Evolutionary conservation across 495 filamentous ascomycete species (phyloP).

Genomic region (Talaromyces nanjingensis): DNA sequence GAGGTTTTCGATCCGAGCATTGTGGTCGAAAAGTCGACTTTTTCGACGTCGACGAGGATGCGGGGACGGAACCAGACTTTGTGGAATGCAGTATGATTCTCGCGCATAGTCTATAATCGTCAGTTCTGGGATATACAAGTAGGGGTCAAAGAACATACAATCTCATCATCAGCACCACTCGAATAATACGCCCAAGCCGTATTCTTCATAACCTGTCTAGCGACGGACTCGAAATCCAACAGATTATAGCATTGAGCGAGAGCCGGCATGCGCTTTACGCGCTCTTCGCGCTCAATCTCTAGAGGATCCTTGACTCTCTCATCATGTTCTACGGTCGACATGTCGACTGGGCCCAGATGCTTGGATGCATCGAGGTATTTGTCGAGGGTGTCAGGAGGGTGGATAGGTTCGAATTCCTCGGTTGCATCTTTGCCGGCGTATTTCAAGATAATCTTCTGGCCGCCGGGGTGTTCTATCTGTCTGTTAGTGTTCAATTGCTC

Average conservation of each 20-base stretch:
- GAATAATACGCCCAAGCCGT: slow-evolving; percentile 96
- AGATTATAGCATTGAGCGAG: slow-evolving; percentile 91
- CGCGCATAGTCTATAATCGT: slow-evolving; percentile 74
- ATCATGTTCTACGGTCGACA: slow-evolving; percentile 72
- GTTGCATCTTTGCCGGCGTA: slow-evolving; percentile 83
- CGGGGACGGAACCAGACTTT: slow-evolving; percentile 95
- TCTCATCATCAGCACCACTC: slow-evolving; percentile 93
- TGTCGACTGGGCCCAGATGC: slow-evolving; percentile 87
- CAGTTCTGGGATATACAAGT: background rate
- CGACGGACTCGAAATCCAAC: slow-evolving; percentile 91
- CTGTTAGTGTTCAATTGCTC: slow-evolving; percentile 1
- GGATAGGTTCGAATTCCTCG: slow-evolving; percentile 85
- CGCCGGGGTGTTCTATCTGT: slow-evolving; percentile 69
- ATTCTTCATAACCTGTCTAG: slow-evolving; percentile 83
- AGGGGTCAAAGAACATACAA: slow-evolving; percentile 50
- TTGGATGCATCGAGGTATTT: slow-evolving; percentile 78
- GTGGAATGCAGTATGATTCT: slow-evolving; percentile 94
- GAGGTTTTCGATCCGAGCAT: slow-evolving; percentile 83
- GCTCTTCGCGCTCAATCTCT: slow-evolving; percentile 66
- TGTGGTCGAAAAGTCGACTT: slow-evolving; percentile 75
- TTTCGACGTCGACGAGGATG: slow-evolving; percentile 77
- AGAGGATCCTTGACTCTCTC: slow-evolving; percentile 66
- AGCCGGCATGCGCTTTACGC: slow-evolving; percentile 70
- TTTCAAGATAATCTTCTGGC: slow-evolving; percentile 74
- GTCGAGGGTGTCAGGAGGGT: slow-evolving; percentile 73